Conservation (phyloP, 345 rosid genomes). For the Tarenaya hassleriana region DNA sequence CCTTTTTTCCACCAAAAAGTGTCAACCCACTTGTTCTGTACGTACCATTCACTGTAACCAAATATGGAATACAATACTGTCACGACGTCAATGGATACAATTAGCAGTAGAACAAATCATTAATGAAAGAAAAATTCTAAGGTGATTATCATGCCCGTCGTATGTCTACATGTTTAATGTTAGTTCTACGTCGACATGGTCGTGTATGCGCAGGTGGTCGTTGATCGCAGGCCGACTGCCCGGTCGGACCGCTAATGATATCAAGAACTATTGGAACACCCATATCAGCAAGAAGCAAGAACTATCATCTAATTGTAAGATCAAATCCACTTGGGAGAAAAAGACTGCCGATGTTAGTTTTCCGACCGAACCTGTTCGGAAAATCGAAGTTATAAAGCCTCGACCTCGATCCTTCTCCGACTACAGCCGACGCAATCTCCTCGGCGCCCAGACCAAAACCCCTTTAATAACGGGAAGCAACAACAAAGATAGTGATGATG, state of each 20-base stretch:
- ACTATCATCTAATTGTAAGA: conserved; percentile 2
- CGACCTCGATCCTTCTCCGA: conserved; percentile 26
- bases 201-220: conserved; percentile 36
- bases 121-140: too few species aligned
- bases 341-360: neutral
- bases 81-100: too few species aligned
- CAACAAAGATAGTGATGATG: too few species aligned
- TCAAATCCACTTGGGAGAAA: neutral
- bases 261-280: conserved; percentile 58
- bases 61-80: too few species aligned
- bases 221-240: conserved; percentile 51
- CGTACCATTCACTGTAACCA: too few species aligned
- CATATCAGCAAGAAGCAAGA: conserved; percentile 39
- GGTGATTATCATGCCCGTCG: neutral
- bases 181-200: neutral
- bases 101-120: too few species aligned
- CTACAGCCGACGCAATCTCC: conserved; percentile 2
- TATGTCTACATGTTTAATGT: neutral
- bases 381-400: conserved; percentile 25
- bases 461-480: too few species aligned
- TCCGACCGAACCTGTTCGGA: neutral
- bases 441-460: neutral
- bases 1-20: too few species aligned
- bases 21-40: too few species aligned
- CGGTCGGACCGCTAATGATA: conserved; percentile 48